Evolutionary conservation across 345 rosid species (phyloP).

Genomic region (Lepidium didymum): DNA sequence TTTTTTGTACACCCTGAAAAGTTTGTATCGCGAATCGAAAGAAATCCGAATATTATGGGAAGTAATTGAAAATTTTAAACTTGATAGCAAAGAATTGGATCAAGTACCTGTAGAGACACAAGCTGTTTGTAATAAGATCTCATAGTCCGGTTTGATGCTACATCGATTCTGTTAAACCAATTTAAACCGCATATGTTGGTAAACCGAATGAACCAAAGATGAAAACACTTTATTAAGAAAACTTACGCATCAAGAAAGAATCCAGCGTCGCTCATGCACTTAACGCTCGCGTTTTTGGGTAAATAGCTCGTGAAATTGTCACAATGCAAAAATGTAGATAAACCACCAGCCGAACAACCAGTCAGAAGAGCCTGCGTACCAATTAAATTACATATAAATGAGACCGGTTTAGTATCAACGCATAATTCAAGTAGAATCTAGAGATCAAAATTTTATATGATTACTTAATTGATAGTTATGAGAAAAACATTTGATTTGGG

Average conservation of each 20-base stretch:
- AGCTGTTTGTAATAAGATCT: slow-evolving; percentile 54
- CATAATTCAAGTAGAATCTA: not conserved
- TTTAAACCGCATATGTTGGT: not conserved
- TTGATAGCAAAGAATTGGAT: not conserved
- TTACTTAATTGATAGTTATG: not conserved
- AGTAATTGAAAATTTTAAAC: not conserved
- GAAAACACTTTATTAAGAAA: not conserved
- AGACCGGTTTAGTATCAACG: slow-evolving; percentile 1
- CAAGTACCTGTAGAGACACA: slow-evolving; percentile 55
- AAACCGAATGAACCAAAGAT: not conserved
- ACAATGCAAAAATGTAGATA: slow-evolving; percentile 73
- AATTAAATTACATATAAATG: not conserved
- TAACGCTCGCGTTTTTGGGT: slow-evolving; percentile 56
- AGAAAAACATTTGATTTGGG: not conserved
- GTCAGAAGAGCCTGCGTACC: slow-evolving; percentile 74
- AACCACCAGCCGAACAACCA: slow-evolving; percentile 99
- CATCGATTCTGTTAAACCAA: slow-evolving; percentile 55
- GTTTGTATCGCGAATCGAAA: not conserved
- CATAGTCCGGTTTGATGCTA: slow-evolving; percentile 52
- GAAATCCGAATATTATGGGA: not conserved
- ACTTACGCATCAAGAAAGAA: slow-evolving; percentile 81
- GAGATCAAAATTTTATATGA: not conserved
- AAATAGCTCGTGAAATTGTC: slow-evolving; percentile 55
- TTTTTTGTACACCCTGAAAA: slow-evolving; percentile 57
- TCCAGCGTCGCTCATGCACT: slow-evolving; percentile 97